Conservation (phyloP, 805 yeast genomes). For the Kluyveromyces dobzhanskii region DNA sequence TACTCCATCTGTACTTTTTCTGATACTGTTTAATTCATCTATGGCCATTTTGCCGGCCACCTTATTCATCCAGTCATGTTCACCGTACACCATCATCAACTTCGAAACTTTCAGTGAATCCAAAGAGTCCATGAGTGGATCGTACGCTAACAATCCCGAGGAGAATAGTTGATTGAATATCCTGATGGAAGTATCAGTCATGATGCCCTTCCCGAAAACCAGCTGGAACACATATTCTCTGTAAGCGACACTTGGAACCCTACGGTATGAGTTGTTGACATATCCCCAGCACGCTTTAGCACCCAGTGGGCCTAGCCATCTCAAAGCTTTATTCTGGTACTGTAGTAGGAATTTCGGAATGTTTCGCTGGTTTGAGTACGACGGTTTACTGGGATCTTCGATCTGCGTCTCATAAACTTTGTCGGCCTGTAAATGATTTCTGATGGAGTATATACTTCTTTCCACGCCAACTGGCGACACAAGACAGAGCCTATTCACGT, state of each 20-base stretch:
- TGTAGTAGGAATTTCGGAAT: constrained; percentile 28
- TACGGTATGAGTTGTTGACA: constrained; percentile 24
- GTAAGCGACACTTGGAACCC: constrained; percentile 20
- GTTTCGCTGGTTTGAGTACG: constrained; percentile 21
- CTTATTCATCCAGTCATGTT: constrained; percentile 65
- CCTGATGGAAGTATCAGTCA: constrained; percentile 17
- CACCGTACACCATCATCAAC: constrained; percentile 48
- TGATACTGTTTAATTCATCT: constrained; percentile 9
- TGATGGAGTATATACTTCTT: constrained; percentile 52
- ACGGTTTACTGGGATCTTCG: constrained; percentile 36
- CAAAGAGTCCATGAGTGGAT: constrained; percentile 58
- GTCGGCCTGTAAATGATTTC: constrained; percentile 17
- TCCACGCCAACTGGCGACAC: constrained; percentile 79
- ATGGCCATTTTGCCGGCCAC: constrained; percentile 37
- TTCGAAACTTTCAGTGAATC: constrained; percentile 28
- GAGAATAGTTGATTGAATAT: constrained; percentile 26
- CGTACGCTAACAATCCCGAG: constrained; percentile 41
- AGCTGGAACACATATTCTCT: constrained; percentile 21
- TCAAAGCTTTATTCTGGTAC: constrained; percentile 40
- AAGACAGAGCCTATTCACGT: constrained; percentile 46
- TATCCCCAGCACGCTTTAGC: constrained; percentile 30
- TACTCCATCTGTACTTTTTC: constrained; percentile 8
- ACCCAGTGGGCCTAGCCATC: constrained; percentile 37
- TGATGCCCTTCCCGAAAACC: constrained; percentile 15
- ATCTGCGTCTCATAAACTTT: constrained; percentile 26